A percentile compares a stretch with the other conserved stretches of the same genome.
These are phyloP conservation scores for Euphrasia confusa DNA, from an alignment of 257 asterid genomes.

Conservation along the genomic window DNA sequence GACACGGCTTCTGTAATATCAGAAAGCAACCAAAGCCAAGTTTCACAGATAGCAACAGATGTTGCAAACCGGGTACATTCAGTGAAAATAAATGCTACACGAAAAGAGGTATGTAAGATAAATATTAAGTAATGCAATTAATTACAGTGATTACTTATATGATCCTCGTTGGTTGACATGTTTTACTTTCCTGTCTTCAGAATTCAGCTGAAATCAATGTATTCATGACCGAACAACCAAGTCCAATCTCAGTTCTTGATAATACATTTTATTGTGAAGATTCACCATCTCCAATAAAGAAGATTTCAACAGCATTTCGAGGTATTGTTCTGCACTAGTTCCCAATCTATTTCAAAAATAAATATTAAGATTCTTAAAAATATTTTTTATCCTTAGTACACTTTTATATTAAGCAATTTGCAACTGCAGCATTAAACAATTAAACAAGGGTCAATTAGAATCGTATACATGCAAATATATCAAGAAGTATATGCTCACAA, in stretches of 20 bases:
- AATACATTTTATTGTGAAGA: slow-evolving; percentile 67
- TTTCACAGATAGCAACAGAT: slow-evolving; percentile 62
- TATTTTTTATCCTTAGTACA: slow-evolving; percentile 11
- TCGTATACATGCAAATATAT: slow-evolving; percentile 16
- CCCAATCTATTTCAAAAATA: slow-evolving; percentile 13
- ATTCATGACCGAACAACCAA: slow-evolving; percentile 72
- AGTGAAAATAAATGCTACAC: slow-evolving; percentile 31
- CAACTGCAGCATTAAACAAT: slow-evolving; percentile 8
- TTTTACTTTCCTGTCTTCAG: slow-evolving; percentile 37
- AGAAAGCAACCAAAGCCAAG: slow-evolving; percentile 62
- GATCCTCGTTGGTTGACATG: slow-evolving; percentile 27
- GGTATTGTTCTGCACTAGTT: slow-evolving; percentile 46
- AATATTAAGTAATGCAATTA: slow-evolving; percentile 27
- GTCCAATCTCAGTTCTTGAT: slow-evolving; percentile 93
- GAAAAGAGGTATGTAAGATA: slow-evolving; percentile 31
- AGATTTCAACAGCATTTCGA: slow-evolving; percentile 58
- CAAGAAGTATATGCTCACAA: slow-evolving; percentile 1
- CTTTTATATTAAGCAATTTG: slow-evolving; percentile 13
- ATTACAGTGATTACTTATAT: slow-evolving; percentile 4
- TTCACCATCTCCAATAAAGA: slow-evolving; percentile 86
- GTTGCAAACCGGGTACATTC: slow-evolving; percentile 40
- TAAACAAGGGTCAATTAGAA: slow-evolving; percentile 6
- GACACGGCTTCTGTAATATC: slow-evolving; percentile 69
- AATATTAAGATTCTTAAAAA: slow-evolving; percentile 14
- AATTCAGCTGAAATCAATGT: slow-evolving; percentile 39